These are phyloP conservation scores for Botrytis pseudocinerea DNA, from an alignment of 2,329 filamentous ascomycete genomes.

Conservation along the genomic window DNA sequence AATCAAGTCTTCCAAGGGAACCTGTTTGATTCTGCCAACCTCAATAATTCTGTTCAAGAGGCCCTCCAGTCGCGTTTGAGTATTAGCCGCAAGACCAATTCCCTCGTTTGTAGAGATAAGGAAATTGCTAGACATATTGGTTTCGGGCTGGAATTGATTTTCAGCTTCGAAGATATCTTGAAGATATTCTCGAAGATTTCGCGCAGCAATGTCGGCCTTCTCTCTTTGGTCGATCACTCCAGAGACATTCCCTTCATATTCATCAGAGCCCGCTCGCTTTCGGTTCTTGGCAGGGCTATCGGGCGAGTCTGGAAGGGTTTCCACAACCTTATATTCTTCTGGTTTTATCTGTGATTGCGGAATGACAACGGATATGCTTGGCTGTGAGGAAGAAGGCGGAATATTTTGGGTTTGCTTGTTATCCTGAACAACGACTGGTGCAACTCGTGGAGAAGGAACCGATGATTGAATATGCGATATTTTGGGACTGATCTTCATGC, in stretches of 20 bases:
- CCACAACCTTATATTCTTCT: conserved; percentile 37
- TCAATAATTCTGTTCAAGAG: conserved; percentile 71
- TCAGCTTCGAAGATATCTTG: conserved; percentile 76
- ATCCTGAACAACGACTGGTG: not conserved
- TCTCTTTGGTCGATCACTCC: conserved; percentile 76
- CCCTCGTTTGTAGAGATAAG: conserved; percentile 59
- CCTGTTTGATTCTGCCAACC: conserved; percentile 65
- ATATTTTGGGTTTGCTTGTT: not conserved
- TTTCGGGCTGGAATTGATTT: conserved; percentile 61
- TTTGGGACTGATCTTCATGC: not conserved
- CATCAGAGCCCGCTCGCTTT: conserved; percentile 52
- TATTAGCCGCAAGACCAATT: conserved; percentile 63
- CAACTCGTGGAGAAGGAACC: not conserved
- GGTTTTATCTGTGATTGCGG: conserved; percentile 34
- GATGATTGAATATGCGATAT: not conserved
- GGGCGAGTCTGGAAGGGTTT: conserved; percentile 36
- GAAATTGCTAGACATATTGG: conserved; percentile 43
- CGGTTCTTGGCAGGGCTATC: conserved; percentile 46
- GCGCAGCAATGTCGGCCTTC: conserved; percentile 72
- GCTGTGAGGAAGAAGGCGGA: conserved; percentile 23
- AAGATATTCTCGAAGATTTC: conserved; percentile 69
- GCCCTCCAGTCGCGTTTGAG: conserved; percentile 71
- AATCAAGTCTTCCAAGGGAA: conserved; percentile 73
- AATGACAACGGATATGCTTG: conserved; percentile 36
- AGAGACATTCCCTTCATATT: conserved; percentile 57